phyloP scores from a whole-genome alignment of 306 rosid genomes.

The Hippophae gyantsensis region DNA sequence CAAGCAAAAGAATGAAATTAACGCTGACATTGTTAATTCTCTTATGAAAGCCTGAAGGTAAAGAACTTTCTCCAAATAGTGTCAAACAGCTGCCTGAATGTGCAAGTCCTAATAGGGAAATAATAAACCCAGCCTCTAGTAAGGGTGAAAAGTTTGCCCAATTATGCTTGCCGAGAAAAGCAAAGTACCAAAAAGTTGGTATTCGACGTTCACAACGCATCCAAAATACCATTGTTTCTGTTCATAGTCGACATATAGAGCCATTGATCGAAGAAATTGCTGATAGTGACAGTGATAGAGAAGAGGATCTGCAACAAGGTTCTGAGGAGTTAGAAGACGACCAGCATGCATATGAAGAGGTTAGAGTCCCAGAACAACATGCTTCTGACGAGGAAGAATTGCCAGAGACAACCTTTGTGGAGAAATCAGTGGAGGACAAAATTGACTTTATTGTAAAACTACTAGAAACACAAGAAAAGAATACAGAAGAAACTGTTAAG shows the following conservation, averaged over 20 bases:
- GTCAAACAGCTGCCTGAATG: no score
- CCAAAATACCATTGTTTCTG: background rate
- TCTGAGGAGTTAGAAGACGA: background rate
- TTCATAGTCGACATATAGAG: background rate
- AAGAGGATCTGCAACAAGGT: background rate
- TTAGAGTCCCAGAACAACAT: background rate
- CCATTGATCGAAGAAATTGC: conserved; percentile 7
- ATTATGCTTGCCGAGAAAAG: no score
- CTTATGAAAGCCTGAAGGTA: no score
- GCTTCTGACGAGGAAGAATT: background rate
- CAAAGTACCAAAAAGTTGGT: no score
- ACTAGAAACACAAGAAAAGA: conserved; percentile 9
- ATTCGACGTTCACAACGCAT: conserved; percentile 19
- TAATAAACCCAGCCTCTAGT: no score
- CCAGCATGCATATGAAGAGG: background rate
- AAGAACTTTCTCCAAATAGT: no score
- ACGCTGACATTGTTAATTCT: no score
- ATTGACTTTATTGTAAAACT: conserved; percentile 4
- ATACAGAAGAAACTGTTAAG: conserved; percentile 6
- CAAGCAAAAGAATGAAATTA: no score
- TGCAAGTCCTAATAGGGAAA: no score
- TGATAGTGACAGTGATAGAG: conserved; percentile 17
- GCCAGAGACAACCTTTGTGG: background rate
- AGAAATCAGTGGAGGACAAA: conserved; percentile 5
- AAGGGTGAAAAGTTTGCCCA: no score